Evolutionary conservation across 139 green algal species (phyloP), one percentile per base, ranked within the genome.

Genomic region (Tetratostichococcus sp.): DNA sequence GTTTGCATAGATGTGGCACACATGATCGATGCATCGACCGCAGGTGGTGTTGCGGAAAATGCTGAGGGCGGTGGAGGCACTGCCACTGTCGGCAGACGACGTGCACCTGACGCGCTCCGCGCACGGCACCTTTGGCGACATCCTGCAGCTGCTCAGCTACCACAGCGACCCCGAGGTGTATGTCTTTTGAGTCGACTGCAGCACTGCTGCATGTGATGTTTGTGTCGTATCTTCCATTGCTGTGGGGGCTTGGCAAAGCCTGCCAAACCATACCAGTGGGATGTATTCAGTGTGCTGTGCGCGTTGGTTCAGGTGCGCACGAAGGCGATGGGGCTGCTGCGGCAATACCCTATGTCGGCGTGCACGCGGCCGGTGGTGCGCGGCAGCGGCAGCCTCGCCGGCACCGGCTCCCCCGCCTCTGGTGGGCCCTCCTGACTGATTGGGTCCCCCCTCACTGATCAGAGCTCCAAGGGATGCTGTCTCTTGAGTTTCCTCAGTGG

Each of bases 81-180:
- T 95, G 69, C 91, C 92, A 2, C 71, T 95, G 4, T 85, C 79
- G 0, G 70, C 85, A 6, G 83, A 91, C 30, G 88, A 93, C 43
- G 43, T 95, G 42, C 86, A 93, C 79, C 59, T 75, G 19, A 84
- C 80, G 5, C 80, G 85, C 59, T 86, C 82, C n/a, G 90, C 88
- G 11, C 89, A 95, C 58, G 92, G 92, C 74, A 92, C 86, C 22
- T 94, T 97, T 77, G 87, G 81, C 25, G 86, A 94, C 76, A 71
- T 92, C 34, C 84, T 97, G 62, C 71, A 82, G 21, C 76, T 80
- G 32, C 83, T 96, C 67, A 76, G 80, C 34, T 75, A 68, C 35
- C 82, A 85, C 74, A 28, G 67, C 0, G 90, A 94, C 65, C 88
- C 78, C 67, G 90, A 94, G 65, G 91, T 50, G 39, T 11, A 50